A percentile compares a stretch with the other conserved stretches of the same genome.
These are phyloP conservation scores for Xanthoconium purpureum DNA, from an alignment of 768 basidiomycete species.

Conservation along the genomic window DNA sequence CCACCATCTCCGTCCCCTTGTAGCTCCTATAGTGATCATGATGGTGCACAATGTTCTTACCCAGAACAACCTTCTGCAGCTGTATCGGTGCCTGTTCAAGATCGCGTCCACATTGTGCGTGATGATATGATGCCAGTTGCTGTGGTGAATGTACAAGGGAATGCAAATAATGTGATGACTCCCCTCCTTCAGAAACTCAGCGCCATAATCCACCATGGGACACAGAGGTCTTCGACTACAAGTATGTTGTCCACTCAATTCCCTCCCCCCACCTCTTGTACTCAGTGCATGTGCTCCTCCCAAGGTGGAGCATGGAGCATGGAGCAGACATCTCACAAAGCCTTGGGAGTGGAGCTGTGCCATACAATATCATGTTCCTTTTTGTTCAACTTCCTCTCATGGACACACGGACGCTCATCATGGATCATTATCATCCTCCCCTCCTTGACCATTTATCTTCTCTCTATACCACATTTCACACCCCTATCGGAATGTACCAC, in stretches of 20 bases:
- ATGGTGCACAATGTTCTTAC: constrained; percentile 16
- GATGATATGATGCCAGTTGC: neutral
- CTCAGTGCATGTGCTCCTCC: constrained; percentile 38
- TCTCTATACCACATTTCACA: constrained; percentile 29
- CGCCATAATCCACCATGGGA: constrained; percentile 28
- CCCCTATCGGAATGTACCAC: too few species aligned
- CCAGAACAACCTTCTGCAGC: constrained; percentile 17
- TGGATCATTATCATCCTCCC: constrained; percentile 34
- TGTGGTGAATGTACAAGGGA: constrained; percentile 19
- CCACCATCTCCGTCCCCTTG: constrained; percentile 23
- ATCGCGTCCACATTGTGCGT: constrained; percentile 24
- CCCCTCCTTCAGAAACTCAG: constrained; percentile 14
- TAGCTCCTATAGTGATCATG: constrained; percentile 22
- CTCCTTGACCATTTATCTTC: constrained; percentile 30
- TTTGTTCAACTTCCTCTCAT: constrained; percentile 38
- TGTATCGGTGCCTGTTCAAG: constrained; percentile 15
- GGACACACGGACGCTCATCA: constrained; percentile 42
- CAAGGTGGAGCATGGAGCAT: constrained; percentile 34
- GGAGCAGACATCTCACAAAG: constrained; percentile 39
- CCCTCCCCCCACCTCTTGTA: constrained; percentile 35
- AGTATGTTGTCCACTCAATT: constrained; percentile 49
- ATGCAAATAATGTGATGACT: constrained; percentile 26
- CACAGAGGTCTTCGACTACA: constrained; percentile 35
- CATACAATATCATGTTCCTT: constrained; percentile 30
- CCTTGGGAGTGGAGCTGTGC: constrained; percentile 45